Percentiles rank a stretch among this genome's conserved stretches.
These are phyloP conservation scores for Herpetomonas samuelpessoai DNA, from an alignment of 208 protist species.

Conservation along the genomic window DNA sequence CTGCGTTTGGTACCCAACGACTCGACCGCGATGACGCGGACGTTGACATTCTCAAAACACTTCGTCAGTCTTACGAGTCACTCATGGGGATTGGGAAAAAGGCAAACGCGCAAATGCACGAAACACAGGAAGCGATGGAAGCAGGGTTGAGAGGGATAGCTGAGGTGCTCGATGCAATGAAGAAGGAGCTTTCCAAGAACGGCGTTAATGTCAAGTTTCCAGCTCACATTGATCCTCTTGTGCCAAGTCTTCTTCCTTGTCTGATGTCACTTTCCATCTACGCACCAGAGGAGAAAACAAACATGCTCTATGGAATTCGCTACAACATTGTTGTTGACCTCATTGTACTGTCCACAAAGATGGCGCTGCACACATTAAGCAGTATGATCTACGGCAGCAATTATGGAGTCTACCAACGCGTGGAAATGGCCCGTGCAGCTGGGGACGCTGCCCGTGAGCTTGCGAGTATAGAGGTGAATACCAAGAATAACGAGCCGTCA, in stretches of 20 bases:
- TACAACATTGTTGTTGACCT: slow-evolving; percentile 44
- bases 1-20: slow-evolving; percentile 36
- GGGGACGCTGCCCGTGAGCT: slow-evolving; percentile 56
- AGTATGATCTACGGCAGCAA: slow-evolving; percentile 55
- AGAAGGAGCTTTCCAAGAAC: neutral
- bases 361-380: slow-evolving; percentile 36
- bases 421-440: slow-evolving; percentile 52
- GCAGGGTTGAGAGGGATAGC: slow-evolving; percentile 47
- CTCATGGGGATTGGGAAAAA: slow-evolving; percentile 52
- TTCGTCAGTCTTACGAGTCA: slow-evolving; percentile 60
- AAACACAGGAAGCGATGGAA: slow-evolving; percentile 58
- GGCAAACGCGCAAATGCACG: slow-evolving; percentile 60
- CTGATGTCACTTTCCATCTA: slow-evolving; percentile 59
- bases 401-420: slow-evolving; percentile 69
- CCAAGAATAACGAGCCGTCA: neutral
- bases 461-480: slow-evolving; percentile 25
- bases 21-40: slow-evolving; percentile 38
- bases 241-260: slow-evolving; percentile 41
- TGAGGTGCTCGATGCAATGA: slow-evolving; percentile 25
- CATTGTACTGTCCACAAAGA: slow-evolving; percentile 46
- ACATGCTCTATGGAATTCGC: slow-evolving; percentile 34
- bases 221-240: slow-evolving; percentile 32
- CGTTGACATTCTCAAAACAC: slow-evolving; percentile 36
- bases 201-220: neutral
- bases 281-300: slow-evolving; percentile 46